phyloP scores from a whole-genome alignment of 2,329 filamentous ascomycete species.

The Penicillium sp. region DNA sequence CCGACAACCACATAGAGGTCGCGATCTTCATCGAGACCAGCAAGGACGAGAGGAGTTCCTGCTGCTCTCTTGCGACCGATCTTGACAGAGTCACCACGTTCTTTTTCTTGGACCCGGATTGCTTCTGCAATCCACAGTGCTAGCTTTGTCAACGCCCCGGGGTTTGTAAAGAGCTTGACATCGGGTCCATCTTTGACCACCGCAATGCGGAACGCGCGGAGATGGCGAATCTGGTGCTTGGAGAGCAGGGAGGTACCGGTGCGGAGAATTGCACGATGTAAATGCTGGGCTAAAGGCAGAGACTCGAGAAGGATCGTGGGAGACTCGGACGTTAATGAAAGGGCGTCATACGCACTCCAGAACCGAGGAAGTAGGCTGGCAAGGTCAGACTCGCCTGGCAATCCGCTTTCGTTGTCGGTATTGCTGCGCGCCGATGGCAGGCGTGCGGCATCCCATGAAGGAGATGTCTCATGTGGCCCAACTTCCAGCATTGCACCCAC shows the following conservation, averaged over 20 bases:
- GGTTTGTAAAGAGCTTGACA: conserved; percentile 86
- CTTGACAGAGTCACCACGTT: conserved; percentile 69
- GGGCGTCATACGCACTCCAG: conserved; percentile 61
- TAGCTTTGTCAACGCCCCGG: conserved; percentile 88
- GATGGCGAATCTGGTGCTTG: conserved; percentile 90
- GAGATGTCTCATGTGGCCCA: conserved; percentile 52
- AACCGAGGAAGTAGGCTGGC: conserved; percentile 51
- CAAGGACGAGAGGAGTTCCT: conserved; percentile 85
- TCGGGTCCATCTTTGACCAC: conserved; percentile 95
- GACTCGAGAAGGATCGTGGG: conserved; percentile 66
- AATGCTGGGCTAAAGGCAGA: conserved; percentile 80
- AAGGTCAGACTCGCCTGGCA: conserved; percentile 28
- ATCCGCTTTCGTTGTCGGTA: conserved; percentile 15
- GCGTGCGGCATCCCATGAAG: conserved; percentile 36
- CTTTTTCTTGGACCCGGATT: conserved; percentile 83
- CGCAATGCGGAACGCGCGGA: conserved; percentile 90
- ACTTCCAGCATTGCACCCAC: conserved; percentile 92
- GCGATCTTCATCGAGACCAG: conserved; percentile 81
- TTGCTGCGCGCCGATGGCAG: conserved; percentile 24
- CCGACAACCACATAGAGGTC: conserved; percentile 92
- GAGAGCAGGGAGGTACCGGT: conserved; percentile 89
- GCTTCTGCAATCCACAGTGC: conserved; percentile 94
- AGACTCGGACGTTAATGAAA: conserved; percentile 49
- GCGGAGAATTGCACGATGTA: conserved; percentile 89
- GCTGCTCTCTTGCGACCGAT: conserved; percentile 41